Base-by-base conservation (phyloP, 1,284 basidiomycete genomes). In the Schizophyllum amplum region DNA sequence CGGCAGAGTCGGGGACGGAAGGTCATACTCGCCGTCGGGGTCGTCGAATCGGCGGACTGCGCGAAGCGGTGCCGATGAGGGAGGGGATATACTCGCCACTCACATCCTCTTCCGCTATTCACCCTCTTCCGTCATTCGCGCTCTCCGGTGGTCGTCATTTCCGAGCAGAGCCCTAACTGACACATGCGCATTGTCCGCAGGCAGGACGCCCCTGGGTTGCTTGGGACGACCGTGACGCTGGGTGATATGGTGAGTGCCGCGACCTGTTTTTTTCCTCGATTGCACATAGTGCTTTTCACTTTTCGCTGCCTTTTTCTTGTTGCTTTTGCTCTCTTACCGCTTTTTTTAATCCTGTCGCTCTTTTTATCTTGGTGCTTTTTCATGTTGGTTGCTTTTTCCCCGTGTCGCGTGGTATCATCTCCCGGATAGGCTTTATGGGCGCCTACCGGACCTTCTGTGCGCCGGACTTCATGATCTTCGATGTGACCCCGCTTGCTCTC, bases 211-310 rank as follows among this genome's bases (percentile, higher is more conserved):
- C 69, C 72, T 53, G 92, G 92, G 3, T 68, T 94, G 55, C 77
- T 94, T 60, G 91, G 92, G 56, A 94, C 92, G 9, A 90, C 87
- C 5, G 82, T 87, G 51, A 79, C 83, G 63, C 72, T 82, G 33
- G 83, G 87, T 42, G 92, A 94, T 72, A 72, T 94, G 66, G 92
- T 88, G 65, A 67, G 82, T 73, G 51, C 56, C 47, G 26, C 51
- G 24, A 27, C 51, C n/a, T 5, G 5, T 5, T 33, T 5, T 33
- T 33, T 33, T 59, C 51, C 54, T 55, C 49, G 54, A 9, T 23
- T 55, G 53, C 55, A n/a, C 47, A 5, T 49, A 5, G 22, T n/a
- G n/a, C 5, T n/a, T 49, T 49, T n/a, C 5, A 9, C 24, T 21
- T 50, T 2, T 50, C 24, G 48, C 22, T 2, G 48, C 20, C 48